A percentile compares a stretch with the other conserved stretches of the same genome.
phyloP scores from a whole-genome alignment of 768 basidiomycete genomes.

The Tricholomella constricta region DNA sequence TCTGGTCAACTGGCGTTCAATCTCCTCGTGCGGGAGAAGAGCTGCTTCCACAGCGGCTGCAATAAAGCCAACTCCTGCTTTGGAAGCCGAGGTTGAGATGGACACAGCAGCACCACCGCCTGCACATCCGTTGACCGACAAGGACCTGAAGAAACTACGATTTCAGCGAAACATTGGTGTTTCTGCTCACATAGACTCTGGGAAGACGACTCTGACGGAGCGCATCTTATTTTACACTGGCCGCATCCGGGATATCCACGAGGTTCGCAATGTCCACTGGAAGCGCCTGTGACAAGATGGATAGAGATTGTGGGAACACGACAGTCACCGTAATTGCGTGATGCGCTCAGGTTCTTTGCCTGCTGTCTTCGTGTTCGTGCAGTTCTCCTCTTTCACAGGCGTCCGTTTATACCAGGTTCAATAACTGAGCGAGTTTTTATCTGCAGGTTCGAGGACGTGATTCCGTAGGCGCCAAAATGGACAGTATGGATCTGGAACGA shows the following conservation, averaged over 20 bases:
- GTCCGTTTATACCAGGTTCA: slow-evolving; percentile 13
- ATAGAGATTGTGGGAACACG: slow-evolving; percentile 7
- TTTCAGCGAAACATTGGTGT: slow-evolving; percentile 96
- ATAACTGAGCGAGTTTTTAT: slow-evolving; percentile 7
- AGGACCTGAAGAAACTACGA: slow-evolving; percentile 64
- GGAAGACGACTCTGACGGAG: slow-evolving; percentile 97
- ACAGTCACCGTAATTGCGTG: slow-evolving; percentile 2
- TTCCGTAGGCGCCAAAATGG: slow-evolving; percentile 99
- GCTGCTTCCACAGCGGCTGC: slow-evolving; percentile 49
- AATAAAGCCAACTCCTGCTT: slow-evolving; percentile 31
- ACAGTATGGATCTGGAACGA: slow-evolving; percentile 97
- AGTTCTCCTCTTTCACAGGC: slow-evolving; percentile 21
- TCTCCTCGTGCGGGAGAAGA: slow-evolving; percentile 27
- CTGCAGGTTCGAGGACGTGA: slow-evolving; percentile 87
- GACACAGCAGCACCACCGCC: slow-evolving; percentile 30
- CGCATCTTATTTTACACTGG: slow-evolving; percentile 96
- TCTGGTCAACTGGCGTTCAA: slow-evolving; percentile 3
- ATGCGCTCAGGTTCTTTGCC: background rate
- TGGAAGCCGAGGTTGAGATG: slow-evolving; percentile 2
- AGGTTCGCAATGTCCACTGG: slow-evolving; percentile 55
- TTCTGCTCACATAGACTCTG: slow-evolving; percentile 93
- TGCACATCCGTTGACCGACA: slow-evolving; percentile 54
- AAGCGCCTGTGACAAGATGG: slow-evolving; percentile 20
- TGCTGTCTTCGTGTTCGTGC: slow-evolving; percentile 13
- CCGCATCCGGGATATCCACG: slow-evolving; percentile 93